Base-by-base conservation (phyloP, 2,329 filamentous ascomycete genomes). In the Rasamsonia emersonii region DNA sequence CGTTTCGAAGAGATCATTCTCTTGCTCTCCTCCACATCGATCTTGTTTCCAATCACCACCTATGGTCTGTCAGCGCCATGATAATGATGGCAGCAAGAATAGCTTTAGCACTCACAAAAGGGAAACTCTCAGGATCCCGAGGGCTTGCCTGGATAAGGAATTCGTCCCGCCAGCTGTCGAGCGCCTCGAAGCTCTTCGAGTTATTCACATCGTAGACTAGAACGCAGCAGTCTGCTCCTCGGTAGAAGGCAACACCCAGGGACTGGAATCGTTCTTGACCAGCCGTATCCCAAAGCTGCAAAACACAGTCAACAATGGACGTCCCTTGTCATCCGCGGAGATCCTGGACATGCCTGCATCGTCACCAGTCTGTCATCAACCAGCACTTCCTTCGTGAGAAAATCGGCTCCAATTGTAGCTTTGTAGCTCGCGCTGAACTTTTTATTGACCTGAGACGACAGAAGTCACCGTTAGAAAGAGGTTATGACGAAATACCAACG, bases 391-490 rank as follows among this genome's bases (percentile, higher is more conserved):
- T 94, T 93, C 35, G 91, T 98, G 40, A 98, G 72, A 65, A 98
- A 98, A 64, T 98, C 91, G 59, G 91, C 91, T 47, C 91, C 91
- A 59, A 98, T 98, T 27, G 91, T 98, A 38, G 91, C 91, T 70
- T 98, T 98, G 78, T 98, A 98, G 70, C 88, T 95, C 47, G 88
- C 89, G 61, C 88, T 95, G 71, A 98, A 98, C 64, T 98, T 96
- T 71, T 98, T 98, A 73, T 98, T 98, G 75, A 98, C 89, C 89
- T 96, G 47, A 21, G 24, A 21, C 16, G 14, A 26, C 10, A 13
- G 21, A n/a, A 14, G n/a, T 17, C 15, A 2, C 4, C 10, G 14
- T 30, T 13, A 30, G 28, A 10, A 30, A n/a, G 11, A 23, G 15
- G 15, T 21, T 20, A 23, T 25, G 30, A 9, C n/a, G 9, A 16